Evolutionary conservation across 2,329 filamentous ascomycete genomes (phyloP).

Genomic region (Colletotrichum destructivum): DNA sequence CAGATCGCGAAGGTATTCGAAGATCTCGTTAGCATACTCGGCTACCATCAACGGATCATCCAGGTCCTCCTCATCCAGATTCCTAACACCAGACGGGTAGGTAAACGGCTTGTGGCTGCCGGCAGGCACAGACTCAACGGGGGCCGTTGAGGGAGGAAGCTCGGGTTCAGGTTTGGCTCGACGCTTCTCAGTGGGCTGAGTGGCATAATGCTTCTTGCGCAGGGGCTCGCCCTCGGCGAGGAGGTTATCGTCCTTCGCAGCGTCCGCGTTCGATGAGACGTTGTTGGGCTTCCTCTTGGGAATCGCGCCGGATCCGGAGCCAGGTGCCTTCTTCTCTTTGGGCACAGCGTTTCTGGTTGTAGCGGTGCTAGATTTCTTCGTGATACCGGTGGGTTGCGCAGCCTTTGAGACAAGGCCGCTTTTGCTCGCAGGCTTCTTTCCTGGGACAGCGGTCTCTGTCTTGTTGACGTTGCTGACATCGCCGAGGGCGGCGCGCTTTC

Average conservation of each 20-base stretch:
- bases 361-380: constrained; percentile 75
- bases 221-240: constrained; percentile 77
- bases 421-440: constrained; percentile 82
- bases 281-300: constrained; percentile 70
- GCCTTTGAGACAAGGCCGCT: constrained; percentile 83
- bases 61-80: constrained; percentile 88
- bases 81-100: constrained; percentile 60
- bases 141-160: constrained; percentile 35
- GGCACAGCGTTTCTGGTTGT: constrained; percentile 75
- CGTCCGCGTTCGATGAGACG: constrained; percentile 78
- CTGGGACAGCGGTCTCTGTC: constrained; percentile 74
- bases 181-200: constrained; percentile 50
- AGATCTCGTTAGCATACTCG: constrained; percentile 97
- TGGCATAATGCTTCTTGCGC: constrained; percentile 74
- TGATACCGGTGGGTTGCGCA: constrained; percentile 84
- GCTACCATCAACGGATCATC: constrained; percentile 98
- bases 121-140: constrained; percentile 41
- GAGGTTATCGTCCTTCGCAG: constrained; percentile 74
- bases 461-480: constrained; percentile 98
- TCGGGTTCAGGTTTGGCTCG: constrained; percentile 48
- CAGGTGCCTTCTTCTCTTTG: constrained; percentile 82
- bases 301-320: constrained; percentile 79
- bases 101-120: constrained; percentile 43
- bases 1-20: constrained; percentile 92
- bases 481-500: constrained; percentile 88